phyloP scores from a whole-genome alignment of 2,329 filamentous ascomycete genomes.

The Colletotrichum scovillei region DNA sequence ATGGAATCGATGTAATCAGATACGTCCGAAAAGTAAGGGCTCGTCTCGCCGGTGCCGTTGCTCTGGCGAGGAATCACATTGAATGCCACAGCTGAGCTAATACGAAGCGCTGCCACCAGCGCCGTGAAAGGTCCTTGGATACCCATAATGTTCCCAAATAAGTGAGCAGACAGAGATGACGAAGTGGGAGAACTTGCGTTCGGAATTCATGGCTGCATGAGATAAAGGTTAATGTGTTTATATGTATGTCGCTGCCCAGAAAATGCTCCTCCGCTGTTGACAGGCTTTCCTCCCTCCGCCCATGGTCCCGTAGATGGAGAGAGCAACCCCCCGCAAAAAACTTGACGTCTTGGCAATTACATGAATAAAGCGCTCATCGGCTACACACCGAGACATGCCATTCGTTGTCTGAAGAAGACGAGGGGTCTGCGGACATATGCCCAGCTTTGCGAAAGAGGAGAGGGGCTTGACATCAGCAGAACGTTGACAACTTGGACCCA shows the following conservation, averaged over 20 bases:
- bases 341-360: background rate
- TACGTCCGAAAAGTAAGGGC: slow-evolving; percentile 30
- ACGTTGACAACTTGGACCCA: background rate
- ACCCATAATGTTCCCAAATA: background rate
- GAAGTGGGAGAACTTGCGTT: background rate
- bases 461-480: background rate
- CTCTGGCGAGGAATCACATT: slow-evolving; percentile 9
- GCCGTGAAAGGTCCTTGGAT: background rate
- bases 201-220: background rate
- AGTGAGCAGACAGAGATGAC: background rate
- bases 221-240: background rate
- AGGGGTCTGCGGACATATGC: slow-evolving; percentile 7
- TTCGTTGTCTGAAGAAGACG: background rate
- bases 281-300: no score
- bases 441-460: background rate
- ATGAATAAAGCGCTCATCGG: slow-evolving; percentile 7
- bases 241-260: no score
- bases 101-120: slow-evolving; percentile 5
- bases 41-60: slow-evolving; percentile 5
- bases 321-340: no score
- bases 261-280: no score
- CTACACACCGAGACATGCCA: background rate
- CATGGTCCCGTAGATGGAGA: background rate
- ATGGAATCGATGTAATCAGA: slow-evolving; percentile 36
- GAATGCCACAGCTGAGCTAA: slow-evolving; percentile 4